Conservation (phyloP, 352 stramenopile genomes). For the Pythium rishiriense region DNA sequence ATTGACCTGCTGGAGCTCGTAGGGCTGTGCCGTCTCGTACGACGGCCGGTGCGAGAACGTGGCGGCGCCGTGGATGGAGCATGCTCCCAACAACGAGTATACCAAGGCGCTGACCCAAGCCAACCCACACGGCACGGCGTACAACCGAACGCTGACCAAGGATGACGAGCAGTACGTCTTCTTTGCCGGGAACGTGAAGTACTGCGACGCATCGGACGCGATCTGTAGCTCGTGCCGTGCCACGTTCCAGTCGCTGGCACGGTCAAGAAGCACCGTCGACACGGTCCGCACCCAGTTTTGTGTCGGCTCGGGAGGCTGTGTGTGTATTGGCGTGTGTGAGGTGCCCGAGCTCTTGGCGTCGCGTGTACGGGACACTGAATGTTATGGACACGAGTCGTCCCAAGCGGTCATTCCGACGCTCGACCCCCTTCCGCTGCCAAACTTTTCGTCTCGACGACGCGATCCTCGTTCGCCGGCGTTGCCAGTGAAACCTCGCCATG, state of each 20-base stretch:
- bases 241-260: background rate
- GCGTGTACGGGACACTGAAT: background rate
- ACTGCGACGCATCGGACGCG: constrained; percentile 5
- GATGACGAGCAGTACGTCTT: background rate
- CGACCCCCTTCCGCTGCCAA: background rate
- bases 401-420: background rate
- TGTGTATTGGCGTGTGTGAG: constrained; percentile 21
- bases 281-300: constrained; percentile 13
- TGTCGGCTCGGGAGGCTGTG: constrained; percentile 9
- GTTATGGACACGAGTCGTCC: background rate
- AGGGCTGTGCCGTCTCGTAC: constrained; percentile 8
- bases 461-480: background rate
- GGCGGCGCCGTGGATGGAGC: background rate
- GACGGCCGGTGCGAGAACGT: background rate
- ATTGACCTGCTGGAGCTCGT: background rate
- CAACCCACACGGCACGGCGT: background rate
- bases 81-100: background rate
- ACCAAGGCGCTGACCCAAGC: background rate
- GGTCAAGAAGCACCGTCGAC: background rate
- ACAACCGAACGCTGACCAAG: background rate
- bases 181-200: constrained; percentile 12
- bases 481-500: background rate
- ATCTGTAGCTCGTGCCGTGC: constrained; percentile 6
- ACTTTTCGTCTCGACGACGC: background rate
- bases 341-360: constrained; percentile 17